These are phyloP conservation scores for Rosellinia necatrix DNA, from an alignment of 2,329 filamentous ascomycete species.

Conservation along the genomic window DNA sequence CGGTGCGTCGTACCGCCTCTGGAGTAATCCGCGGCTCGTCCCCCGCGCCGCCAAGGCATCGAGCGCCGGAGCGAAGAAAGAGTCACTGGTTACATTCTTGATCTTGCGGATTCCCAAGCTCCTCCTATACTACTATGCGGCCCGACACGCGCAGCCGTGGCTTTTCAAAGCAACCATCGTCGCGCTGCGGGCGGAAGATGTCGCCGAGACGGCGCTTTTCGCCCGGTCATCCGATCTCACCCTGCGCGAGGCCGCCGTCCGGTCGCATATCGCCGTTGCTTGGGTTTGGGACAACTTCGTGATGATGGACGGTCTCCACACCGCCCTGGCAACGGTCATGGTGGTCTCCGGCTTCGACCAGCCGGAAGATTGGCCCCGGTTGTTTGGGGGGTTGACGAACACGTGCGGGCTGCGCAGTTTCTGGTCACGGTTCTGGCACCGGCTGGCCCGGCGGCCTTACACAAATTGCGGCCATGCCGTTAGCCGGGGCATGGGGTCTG, in stretches of 20 bases:
- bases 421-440: slow-evolving; percentile 5
- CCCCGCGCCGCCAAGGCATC: too few species aligned
- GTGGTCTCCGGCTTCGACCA: not conserved
- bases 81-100: too few species aligned
- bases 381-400: not conserved
- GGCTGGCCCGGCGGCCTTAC: not conserved
- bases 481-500: not conserved
- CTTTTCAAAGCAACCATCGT: too few species aligned
- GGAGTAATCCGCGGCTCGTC: too few species aligned
- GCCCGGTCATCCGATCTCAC: not conserved
- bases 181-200: not conserved
- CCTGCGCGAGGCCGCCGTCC: not conserved
- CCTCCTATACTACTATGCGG: too few species aligned
- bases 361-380: not conserved
- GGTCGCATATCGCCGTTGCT: not conserved
- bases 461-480: not conserved
- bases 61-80: too few species aligned
- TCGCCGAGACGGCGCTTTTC: not conserved
- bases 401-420: not conserved
- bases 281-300: not conserved
- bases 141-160: too few species aligned
- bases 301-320: not conserved
- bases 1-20: too few species aligned
- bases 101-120: too few species aligned
- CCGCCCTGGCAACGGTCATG: not conserved